Evolutionary conservation across 2,329 filamentous ascomycete species (phyloP), one percentile per base, ranked within the genome.

Genomic region (Torrubiellomyces zombiae): DNA sequence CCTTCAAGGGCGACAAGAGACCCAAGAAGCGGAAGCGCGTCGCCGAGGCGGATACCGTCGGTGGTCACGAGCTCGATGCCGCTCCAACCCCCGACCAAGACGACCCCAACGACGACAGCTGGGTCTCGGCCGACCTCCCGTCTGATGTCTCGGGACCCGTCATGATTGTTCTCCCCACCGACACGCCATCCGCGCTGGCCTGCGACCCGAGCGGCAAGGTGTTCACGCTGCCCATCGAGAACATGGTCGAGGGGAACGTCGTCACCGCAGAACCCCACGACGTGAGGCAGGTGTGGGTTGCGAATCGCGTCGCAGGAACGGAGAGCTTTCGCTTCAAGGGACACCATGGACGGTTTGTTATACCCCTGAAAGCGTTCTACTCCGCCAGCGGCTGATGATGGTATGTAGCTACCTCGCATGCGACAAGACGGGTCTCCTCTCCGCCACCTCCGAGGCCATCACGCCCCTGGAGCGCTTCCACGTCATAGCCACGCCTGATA

Each of bases 1-100:
- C 72, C 24, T 98, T 98, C 64, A 98, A 98, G 56, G 89, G 89
- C 60, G 89, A 98, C 56, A 94, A 91, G 54, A 89, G 89, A 56
- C 57, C 69, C 31, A 93, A 89, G 54, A 94, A 94, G 62, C 69
- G 82, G 49, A 94, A 93, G 64, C 72, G 79, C 38, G 54, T 64
- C 23, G 58, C 60, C 26, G 24, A 16, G 6, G 56, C 56, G 21
- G 59, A 68, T 21, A n/a, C n/a, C n/a, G n/a, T n/a, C n/a, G n/a
- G n/a, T n/a, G 55, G 60, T 31, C 50, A 56, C 18, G 47, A 50
- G 9, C 47, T 65, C 21, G 53, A 60, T 31, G 51, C 57, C 15
- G 47, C 49, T 8, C 31, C 23, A 7, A 29, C 20, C 20, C 28
- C 34, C n/a, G 35, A 38, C 9, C 42, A 46, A 16, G 50, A 54